Conservation (phyloP, 2,329 filamentous ascomycete genomes). For the Verticillium isaacii region DNA sequence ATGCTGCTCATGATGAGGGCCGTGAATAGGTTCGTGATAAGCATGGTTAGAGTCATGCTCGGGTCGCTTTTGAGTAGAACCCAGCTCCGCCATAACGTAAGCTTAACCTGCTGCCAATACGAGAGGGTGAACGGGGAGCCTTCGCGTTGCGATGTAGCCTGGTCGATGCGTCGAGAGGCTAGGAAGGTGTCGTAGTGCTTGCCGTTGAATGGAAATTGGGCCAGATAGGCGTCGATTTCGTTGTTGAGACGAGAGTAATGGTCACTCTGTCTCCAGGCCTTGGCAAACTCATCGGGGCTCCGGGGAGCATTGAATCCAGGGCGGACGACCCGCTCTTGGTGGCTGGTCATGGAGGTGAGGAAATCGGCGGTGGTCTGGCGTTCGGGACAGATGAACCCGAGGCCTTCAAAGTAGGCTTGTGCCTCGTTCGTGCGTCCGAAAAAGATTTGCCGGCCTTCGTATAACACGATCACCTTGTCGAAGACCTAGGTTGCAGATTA, state of each 20-base stretch:
- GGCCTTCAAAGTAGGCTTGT: conserved; percentile 57
- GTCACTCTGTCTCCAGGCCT: conserved; percentile 5
- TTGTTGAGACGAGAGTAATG: background rate
- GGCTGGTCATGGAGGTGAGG: background rate
- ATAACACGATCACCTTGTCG: conserved; percentile 63
- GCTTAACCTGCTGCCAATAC: conserved; percentile 13
- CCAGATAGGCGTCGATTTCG: conserved; percentile 6
- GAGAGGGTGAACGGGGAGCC: conserved; percentile 15
- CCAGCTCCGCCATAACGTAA: conserved; percentile 15
- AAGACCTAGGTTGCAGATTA: conserved; percentile 34
- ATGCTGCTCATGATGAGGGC: conserved; percentile 61
- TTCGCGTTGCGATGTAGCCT: conserved; percentile 1
- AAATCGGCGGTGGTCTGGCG: conserved; percentile 11
- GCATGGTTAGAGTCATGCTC: conserved; percentile 13
- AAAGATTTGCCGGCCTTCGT: conserved; percentile 63
- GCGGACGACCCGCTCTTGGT: background rate
- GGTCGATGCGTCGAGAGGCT: conserved; percentile 1
- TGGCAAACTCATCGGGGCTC: conserved; percentile 7
- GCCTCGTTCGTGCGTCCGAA: conserved; percentile 58
- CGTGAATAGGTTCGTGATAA: conserved; percentile 43
- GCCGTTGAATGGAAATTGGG: conserved; percentile 4
- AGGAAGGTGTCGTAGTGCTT: conserved; percentile 1
- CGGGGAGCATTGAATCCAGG: conserved; percentile 4
- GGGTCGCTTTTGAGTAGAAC: conserved; percentile 13
- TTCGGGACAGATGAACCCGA: conserved; percentile 57